These are phyloP conservation scores for Nicotiana knightiana DNA, from an alignment of 257 asterid genomes.

Conservation along the genomic window DNA sequence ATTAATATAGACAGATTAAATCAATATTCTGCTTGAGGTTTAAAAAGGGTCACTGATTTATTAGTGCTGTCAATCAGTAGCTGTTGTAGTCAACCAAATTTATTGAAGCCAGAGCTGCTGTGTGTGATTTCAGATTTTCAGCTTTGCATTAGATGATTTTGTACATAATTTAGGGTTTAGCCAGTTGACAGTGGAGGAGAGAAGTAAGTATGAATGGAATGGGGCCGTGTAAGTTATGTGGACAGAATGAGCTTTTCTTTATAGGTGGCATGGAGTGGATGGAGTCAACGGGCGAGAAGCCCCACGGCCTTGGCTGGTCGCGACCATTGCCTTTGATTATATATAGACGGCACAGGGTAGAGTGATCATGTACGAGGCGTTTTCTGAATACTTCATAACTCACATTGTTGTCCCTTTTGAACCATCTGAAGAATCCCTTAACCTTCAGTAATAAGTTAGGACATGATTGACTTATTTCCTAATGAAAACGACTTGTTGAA, in stretches of 20 bases:
- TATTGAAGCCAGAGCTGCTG: neutral
- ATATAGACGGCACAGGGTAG: neutral
- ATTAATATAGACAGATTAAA: neutral
- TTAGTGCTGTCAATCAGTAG: neutral
- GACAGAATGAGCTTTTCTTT: neutral
- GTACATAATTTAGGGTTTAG: neutral
- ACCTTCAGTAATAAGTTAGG: neutral
- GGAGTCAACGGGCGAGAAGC: too few relatives aligned
- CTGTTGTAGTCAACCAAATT: neutral
- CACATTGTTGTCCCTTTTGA: neutral
- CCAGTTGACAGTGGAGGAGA: neutral
- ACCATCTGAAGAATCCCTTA: neutral
- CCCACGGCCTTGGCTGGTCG: too few relatives aligned
- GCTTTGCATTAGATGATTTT: neutral
- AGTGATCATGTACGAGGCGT: neutral
- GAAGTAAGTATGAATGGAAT: neutral
- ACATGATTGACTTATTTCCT: neutral
- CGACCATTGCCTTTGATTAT: too few relatives aligned
- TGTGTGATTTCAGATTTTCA: neutral
- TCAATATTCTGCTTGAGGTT: neutral
- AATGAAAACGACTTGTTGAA: neutral
- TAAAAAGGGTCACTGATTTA: neutral
- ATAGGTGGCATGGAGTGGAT: neutral
- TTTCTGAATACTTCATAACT: neutral
- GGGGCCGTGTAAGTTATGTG: neutral